Conservation (phyloP, 495 filamentous ascomycete genomes). For the Chaetomium tenue region DNA sequence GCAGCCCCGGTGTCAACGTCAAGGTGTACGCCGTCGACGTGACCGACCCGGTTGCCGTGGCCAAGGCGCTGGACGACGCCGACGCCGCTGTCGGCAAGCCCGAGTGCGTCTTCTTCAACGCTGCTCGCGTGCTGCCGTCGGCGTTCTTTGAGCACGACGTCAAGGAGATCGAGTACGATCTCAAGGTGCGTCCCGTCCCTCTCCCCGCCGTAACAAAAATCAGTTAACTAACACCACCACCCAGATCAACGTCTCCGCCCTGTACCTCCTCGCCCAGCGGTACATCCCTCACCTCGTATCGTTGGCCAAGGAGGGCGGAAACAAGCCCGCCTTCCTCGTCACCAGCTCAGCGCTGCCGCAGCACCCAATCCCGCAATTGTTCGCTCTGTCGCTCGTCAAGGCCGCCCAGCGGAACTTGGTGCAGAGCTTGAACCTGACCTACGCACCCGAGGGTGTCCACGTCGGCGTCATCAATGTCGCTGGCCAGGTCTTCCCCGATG, state of each 20-base stretch:
- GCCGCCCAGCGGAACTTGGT: slow-evolving; percentile 44
- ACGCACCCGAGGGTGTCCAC: slow-evolving; percentile 38
- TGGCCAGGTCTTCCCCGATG: slow-evolving; percentile 35
- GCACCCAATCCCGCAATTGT: slow-evolving; percentile 39
- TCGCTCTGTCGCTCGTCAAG: slow-evolving; percentile 44
- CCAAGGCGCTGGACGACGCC: slow-evolving; percentile 34
- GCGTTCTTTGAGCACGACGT: slow-evolving; percentile 32
- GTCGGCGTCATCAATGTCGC: slow-evolving; percentile 41
- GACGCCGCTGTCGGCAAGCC: slow-evolving; percentile 33
- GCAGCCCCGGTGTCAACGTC: slow-evolving; percentile 28
- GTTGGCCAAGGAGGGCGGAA: slow-evolving; percentile 27
- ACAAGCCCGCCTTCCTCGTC: slow-evolving; percentile 39
- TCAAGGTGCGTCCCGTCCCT: slow-evolving; percentile 32
- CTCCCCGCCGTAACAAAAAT: no score
- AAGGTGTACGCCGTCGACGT: slow-evolving; percentile 37
- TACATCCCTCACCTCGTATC: slow-evolving; percentile 36
- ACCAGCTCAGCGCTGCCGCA: slow-evolving; percentile 39
- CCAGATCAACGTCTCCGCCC: slow-evolving; percentile 41
- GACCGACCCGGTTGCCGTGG: slow-evolving; percentile 28
- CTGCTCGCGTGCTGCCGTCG: slow-evolving; percentile 37
- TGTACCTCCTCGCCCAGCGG: slow-evolving; percentile 38
- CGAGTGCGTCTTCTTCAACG: slow-evolving; percentile 44
- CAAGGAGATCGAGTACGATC: slow-evolving; percentile 41
- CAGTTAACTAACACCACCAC: background rate
- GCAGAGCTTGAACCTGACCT: slow-evolving; percentile 34